phyloP scores from a whole-genome alignment of 345 rosid species.

The Sonneratia caseolaris region DNA sequence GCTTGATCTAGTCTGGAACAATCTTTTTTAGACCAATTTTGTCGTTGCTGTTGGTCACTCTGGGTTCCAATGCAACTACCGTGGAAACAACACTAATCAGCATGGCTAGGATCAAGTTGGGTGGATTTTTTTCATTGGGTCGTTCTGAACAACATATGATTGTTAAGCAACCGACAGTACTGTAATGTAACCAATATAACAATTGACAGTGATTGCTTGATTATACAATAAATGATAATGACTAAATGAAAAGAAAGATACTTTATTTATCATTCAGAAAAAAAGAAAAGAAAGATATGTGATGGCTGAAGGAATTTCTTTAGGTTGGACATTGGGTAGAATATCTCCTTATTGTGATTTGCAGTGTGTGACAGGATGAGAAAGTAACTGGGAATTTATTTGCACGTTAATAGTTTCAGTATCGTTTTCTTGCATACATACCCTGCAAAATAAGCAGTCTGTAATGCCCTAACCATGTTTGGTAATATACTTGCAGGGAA shows the following conservation, averaged over 20 bases:
- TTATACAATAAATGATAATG: not conserved
- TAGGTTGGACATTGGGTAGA: not conserved
- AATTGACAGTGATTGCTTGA: not conserved
- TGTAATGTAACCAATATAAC: not conserved
- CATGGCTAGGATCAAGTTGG: not conserved
- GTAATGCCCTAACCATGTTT: not conserved
- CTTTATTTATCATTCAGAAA: no score
- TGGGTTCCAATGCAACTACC: not conserved
- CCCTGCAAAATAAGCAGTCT: not conserved
- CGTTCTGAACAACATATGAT: not conserved
- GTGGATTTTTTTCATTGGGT: not conserved
- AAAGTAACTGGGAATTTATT: not conserved
- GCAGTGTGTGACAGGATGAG: not conserved
- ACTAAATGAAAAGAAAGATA: not conserved
- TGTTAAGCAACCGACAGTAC: not conserved
- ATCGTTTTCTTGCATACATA: not conserved
- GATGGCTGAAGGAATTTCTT: not conserved
- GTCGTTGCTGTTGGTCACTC: not conserved
- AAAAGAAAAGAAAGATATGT: not conserved
- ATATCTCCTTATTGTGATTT: no score
- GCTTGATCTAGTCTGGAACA: not conserved
- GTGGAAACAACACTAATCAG: not conserved
- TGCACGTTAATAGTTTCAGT: not conserved
- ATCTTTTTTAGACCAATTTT: not conserved
- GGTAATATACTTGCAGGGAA: conserved; percentile 39